Conservation (phyloP, 179 eudicot species). For the Nepenthes alata region DNA sequence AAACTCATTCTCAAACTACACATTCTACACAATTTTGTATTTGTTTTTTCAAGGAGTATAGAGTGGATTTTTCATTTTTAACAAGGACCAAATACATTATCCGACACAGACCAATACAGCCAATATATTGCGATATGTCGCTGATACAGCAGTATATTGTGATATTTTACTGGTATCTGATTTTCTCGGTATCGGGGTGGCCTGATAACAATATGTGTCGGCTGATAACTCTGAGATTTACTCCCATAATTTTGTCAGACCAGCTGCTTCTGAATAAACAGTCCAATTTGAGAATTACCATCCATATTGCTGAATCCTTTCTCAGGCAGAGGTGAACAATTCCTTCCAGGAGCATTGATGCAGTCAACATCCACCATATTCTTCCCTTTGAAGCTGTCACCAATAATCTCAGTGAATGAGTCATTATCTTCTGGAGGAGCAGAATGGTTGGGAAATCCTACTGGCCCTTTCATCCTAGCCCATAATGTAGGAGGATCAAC, state of each 20-base stretch:
- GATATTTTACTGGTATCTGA: too few species aligned
- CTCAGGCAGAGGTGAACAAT: conserved; percentile 11
- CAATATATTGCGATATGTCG: too few species aligned
- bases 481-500: conserved; percentile 60
- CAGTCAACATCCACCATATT: conserved; percentile 17
- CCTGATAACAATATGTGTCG: too few species aligned
- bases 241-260: conserved; percentile 1
- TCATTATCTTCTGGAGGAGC: conserved; percentile 21
- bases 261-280: conserved; percentile 9
- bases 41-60: too few species aligned
- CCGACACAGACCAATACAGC: too few species aligned
- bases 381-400: conserved; percentile 36
- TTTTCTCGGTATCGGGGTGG: too few species aligned
- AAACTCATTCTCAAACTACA: neutral
- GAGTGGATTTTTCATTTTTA: too few species aligned
- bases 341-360: conserved; percentile 9
- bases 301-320: conserved; percentile 9
- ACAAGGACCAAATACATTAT: too few species aligned
- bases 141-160: too few species aligned
- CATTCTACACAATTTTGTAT: neutral
- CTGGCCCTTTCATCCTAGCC: conserved; percentile 73
- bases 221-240: too few species aligned
- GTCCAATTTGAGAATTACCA: conserved; percentile 13
- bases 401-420: conserved; percentile 13
- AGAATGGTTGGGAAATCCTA: conserved; percentile 23